A percentile compares a stretch with the other conserved stretches of the same genome.
Evolutionary conservation across 768 basidiomycete genomes (phyloP).

Genomic region (Xerocomus brunneocitrinus): DNA sequence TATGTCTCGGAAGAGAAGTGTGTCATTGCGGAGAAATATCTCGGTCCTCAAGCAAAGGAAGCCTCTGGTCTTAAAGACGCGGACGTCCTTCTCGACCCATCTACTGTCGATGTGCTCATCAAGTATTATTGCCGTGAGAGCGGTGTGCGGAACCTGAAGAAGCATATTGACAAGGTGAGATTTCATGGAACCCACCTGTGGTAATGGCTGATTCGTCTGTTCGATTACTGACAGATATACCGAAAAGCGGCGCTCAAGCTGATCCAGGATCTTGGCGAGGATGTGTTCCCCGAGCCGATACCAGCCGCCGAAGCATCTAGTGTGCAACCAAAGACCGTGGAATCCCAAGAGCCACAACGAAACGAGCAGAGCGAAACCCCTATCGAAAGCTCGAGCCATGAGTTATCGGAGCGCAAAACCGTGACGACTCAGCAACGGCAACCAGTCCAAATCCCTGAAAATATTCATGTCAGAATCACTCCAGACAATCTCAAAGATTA

Average conservation of each 20-base stretch:
- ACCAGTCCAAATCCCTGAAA: slow-evolving; percentile 75
- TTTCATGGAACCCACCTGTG: not conserved
- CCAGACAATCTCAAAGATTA: slow-evolving; percentile 92
- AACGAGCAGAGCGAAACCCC: slow-evolving; percentile 33
- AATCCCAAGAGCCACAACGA: slow-evolving; percentile 46
- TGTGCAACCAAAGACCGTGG: slow-evolving; percentile 37
- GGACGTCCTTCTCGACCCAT: slow-evolving; percentile 72
- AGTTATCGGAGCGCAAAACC: slow-evolving; percentile 38
- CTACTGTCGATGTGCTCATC: slow-evolving; percentile 83
- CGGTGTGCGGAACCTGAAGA: slow-evolving; percentile 95
- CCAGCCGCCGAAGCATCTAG: slow-evolving; percentile 15
- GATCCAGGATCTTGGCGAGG: slow-evolving; percentile 86
- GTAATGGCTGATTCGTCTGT: not conserved
- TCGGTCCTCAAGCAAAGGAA: slow-evolving; percentile 91
- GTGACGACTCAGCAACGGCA: slow-evolving; percentile 77
- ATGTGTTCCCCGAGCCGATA: slow-evolving; percentile 69
- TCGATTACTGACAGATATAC: slow-evolving; percentile 62
- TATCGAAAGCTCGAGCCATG: slow-evolving; percentile 13
- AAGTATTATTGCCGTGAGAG: slow-evolving; percentile 98
- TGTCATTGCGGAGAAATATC: slow-evolving; percentile 80
- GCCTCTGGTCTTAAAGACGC: slow-evolving; percentile 81
- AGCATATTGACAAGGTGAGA: slow-evolving; percentile 92
- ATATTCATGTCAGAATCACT: slow-evolving; percentile 76
- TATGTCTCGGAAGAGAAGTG: slow-evolving; percentile 94
- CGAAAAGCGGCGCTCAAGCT: slow-evolving; percentile 93